These are phyloP conservation scores for Paramecium sonneborni DNA, from an alignment of 73 alveolate genomes.

Conservation along the genomic window DNA sequence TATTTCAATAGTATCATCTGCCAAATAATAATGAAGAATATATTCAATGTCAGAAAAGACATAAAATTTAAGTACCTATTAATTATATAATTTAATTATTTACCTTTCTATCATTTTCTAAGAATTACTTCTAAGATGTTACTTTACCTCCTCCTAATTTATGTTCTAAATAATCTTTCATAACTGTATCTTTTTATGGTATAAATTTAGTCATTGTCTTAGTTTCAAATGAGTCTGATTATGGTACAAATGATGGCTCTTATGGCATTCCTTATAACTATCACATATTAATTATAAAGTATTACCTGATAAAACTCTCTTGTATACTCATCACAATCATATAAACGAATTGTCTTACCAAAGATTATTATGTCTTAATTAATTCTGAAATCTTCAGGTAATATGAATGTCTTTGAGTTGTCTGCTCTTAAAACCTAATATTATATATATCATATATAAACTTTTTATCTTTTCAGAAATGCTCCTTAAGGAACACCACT, in stretches of 20 bases:
- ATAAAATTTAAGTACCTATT: slow-evolving; percentile 78
- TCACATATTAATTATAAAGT: not conserved
- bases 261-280: not conserved
- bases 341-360: slow-evolving; percentile 78
- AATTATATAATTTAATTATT: not conserved
- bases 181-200: slow-evolving; percentile 73
- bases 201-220: slow-evolving; percentile 45
- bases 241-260: not conserved
- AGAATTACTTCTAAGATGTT: slow-evolving; percentile 84
- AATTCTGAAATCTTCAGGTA: slow-evolving; percentile 81
- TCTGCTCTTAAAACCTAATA: slow-evolving; percentile 77
- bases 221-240: slow-evolving; percentile 7
- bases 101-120: slow-evolving; percentile 94
- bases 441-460: not conserved
- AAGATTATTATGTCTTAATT: slow-evolving; percentile 80
- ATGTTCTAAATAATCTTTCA: slow-evolving; percentile 91
- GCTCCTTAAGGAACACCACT: slow-evolving; percentile 95
- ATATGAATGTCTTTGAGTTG: slow-evolving; percentile 71
- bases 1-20: slow-evolving; percentile 96
- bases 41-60: slow-evolving; percentile 81
- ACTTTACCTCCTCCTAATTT: slow-evolving; percentile 96
- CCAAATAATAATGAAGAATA: slow-evolving; percentile 90
- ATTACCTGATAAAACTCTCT: slow-evolving; percentile 77
- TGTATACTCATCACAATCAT: slow-evolving; percentile 90
- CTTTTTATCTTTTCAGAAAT: slow-evolving; percentile 84